A percentile compares a stretch with the other conserved stretches of the same genome.
phyloP scores from a whole-genome alignment of 345 rosid genomes.

The Hibiscus tridactylites region DNA sequence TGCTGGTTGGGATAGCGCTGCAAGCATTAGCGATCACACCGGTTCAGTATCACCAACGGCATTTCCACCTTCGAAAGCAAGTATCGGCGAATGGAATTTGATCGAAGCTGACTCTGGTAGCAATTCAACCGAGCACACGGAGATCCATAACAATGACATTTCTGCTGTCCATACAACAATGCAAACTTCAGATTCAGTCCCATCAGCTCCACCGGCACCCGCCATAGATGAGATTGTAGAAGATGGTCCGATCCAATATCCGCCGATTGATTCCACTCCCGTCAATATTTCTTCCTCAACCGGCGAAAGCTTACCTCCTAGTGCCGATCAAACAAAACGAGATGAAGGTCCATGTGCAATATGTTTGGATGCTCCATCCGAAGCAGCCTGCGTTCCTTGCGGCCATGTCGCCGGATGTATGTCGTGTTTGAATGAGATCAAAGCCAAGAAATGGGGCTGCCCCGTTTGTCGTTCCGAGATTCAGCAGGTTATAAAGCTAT shows the following conservation, averaged over 20 bases:
- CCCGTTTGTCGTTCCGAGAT: conserved; percentile 90
- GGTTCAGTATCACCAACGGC: conserved; percentile 15
- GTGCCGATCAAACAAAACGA: conserved; percentile 32
- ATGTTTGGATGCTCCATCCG: conserved; percentile 88
- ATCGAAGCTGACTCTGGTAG: conserved; percentile 20
- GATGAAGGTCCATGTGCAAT: conserved; percentile 51
- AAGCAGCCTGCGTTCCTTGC: conserved; percentile 93
- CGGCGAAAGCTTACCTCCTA: conserved; percentile 17
- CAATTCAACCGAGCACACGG: conserved; percentile 12
- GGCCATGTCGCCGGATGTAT: conserved; percentile 98
- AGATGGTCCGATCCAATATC: conserved; percentile 73
- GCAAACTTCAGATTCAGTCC: conserved; percentile 27
- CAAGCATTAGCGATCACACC: conserved; percentile 7
- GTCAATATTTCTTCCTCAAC: conserved; percentile 33
- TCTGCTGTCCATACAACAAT: conserved; percentile 9
- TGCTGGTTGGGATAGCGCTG: conserved; percentile 21
- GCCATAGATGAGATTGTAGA: conserved; percentile 30
- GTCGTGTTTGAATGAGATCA: conserved; percentile 82
- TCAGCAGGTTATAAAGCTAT: conserved; percentile 64
- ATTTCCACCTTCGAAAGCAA: conserved; percentile 27
- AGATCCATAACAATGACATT: conserved; percentile 13
- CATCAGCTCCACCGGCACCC: conserved; percentile 54
- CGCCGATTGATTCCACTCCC: conserved; percentile 58
- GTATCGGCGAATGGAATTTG: conserved; percentile 13
- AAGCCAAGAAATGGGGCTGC: conserved; percentile 83